A percentile compares a stretch with the other conserved stretches of the same genome.
Evolutionary conservation across 2,329 filamentous ascomycete species (phyloP).

Genomic region (Lasiodiplodia sp.): DNA sequence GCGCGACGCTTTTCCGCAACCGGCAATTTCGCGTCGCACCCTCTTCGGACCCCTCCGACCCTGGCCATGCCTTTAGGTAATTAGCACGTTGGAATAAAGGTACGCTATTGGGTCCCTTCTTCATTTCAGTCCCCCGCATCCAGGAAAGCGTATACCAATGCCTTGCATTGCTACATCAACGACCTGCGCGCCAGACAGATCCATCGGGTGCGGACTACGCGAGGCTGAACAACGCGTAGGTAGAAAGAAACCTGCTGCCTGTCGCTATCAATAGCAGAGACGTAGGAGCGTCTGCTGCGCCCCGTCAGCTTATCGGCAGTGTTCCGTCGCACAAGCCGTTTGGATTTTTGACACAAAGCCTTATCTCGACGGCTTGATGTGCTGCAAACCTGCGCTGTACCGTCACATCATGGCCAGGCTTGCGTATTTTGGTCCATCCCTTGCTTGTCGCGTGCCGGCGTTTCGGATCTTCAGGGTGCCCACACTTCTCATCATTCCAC

Average conservation of each 20-base stretch:
- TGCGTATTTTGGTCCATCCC: background rate
- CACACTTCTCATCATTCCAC: conserved; percentile 3
- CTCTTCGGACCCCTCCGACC: background rate
- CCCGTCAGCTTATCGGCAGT: background rate
- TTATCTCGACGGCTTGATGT: background rate
- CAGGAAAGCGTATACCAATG: background rate
- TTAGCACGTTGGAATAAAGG: background rate
- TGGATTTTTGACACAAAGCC: background rate
- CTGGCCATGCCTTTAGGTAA: background rate
- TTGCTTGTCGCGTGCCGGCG: background rate
- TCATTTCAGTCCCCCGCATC: background rate
- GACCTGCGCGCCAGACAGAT: background rate
- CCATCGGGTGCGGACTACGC: too few species aligned
- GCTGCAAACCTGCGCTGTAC: background rate
- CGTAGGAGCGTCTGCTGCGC: background rate
- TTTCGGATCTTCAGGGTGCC: conserved; percentile 3
- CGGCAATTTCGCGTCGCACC: background rate
- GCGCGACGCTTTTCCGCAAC: background rate
- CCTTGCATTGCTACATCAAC: background rate
- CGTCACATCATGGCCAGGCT: background rate
- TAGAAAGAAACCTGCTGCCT: too few species aligned
- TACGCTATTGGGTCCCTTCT: background rate
- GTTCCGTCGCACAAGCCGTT: background rate
- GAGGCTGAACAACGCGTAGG: too few species aligned
- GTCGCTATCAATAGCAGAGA: too few species aligned